A percentile compares a stretch with the other conserved stretches of the same genome.
Evolutionary conservation across 371 early-diverging fungal genomes (phyloP).

Genomic region (Rhizopus sp.): DNA sequence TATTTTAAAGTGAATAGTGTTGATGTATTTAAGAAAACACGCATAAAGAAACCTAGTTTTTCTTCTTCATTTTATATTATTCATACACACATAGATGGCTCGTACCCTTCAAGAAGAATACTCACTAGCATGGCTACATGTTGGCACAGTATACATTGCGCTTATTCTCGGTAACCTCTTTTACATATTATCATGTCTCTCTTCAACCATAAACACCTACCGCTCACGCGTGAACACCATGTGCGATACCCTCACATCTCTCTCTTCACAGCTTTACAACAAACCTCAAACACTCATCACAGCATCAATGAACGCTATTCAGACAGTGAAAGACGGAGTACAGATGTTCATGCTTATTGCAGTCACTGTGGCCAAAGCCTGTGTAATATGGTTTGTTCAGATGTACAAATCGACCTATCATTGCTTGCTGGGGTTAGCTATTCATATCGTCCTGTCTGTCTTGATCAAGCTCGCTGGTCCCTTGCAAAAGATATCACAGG

Average conservation of each 20-base stretch:
- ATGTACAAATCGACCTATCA: slow-evolving; percentile 43
- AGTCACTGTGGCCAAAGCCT: slow-evolving; percentile 18
- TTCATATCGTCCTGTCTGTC: slow-evolving; percentile 26
- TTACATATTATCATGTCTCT: background rate
- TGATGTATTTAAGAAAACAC: too few species aligned
- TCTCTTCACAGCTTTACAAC: slow-evolving; percentile 20
- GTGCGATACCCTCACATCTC: slow-evolving; percentile 14
- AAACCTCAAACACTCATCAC: slow-evolving; percentile 10
- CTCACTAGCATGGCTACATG: slow-evolving; percentile 21
- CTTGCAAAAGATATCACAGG: slow-evolving; percentile 30
- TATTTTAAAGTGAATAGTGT: too few species aligned
- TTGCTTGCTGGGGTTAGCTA: slow-evolving; percentile 36
- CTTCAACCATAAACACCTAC: slow-evolving; percentile 1
- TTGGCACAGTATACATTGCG: slow-evolving; percentile 11
- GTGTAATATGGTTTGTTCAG: slow-evolving; percentile 29
- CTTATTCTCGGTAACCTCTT: slow-evolving; percentile 12
- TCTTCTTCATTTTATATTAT: background rate
- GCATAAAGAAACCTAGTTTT: too few species aligned
- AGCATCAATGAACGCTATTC: slow-evolving; percentile 8
- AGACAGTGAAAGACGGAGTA: slow-evolving; percentile 24
- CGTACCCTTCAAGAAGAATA: slow-evolving; percentile 15
- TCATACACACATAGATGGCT: background rate
- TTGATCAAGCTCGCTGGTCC: slow-evolving; percentile 28
- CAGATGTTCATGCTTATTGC: slow-evolving; percentile 14
- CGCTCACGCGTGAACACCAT: slow-evolving; percentile 15